phyloP scores from a whole-genome alignment of 768 basidiomycete genomes.

The Phanerochaete sordida region DNA sequence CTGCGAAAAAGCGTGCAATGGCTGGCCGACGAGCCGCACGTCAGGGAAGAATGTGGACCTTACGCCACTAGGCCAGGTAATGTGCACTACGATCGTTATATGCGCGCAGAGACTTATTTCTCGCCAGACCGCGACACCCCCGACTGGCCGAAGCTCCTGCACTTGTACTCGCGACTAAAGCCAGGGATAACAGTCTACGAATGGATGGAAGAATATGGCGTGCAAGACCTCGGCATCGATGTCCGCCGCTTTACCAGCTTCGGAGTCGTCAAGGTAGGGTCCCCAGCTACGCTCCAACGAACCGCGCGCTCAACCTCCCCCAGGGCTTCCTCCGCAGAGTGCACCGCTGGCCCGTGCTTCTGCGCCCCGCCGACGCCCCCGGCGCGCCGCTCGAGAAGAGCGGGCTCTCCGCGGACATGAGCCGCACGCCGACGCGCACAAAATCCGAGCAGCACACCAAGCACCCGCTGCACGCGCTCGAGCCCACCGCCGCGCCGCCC shows the following conservation, averaged over 20 bases:
- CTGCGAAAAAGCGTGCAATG: slow-evolving; percentile 82
- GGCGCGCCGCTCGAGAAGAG: background rate
- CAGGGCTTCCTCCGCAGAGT: slow-evolving; percentile 91
- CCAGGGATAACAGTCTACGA: slow-evolving; percentile 80
- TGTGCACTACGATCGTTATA: slow-evolving; percentile 10
- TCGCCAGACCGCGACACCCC: slow-evolving; percentile 53
- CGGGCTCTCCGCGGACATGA: background rate
- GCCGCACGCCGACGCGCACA: background rate
- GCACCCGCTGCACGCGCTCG: slow-evolving; percentile 19
- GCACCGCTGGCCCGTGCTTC: slow-evolving; percentile 86
- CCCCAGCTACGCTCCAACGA: background rate
- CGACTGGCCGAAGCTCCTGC: slow-evolving; percentile 85
- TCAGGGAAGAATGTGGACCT: slow-evolving; percentile 86
- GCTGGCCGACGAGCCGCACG: slow-evolving; percentile 80
- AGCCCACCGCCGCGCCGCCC: too few species aligned
- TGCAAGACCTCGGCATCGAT: slow-evolving; percentile 77
- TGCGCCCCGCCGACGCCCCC: background rate
- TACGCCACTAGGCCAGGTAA: slow-evolving; percentile 84
- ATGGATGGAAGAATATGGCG: slow-evolving; percentile 81
- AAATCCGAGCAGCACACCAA: slow-evolving; percentile 10
- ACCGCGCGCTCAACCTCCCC: background rate
- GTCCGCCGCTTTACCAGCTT: slow-evolving; percentile 94
- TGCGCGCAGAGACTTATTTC: background rate
- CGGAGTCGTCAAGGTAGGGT: slow-evolving; percentile 88
- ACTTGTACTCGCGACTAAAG: slow-evolving; percentile 82